Conservation (phyloP, 192 early-diverging fungal genomes). For the Backusella parvicylindrica region DNA sequence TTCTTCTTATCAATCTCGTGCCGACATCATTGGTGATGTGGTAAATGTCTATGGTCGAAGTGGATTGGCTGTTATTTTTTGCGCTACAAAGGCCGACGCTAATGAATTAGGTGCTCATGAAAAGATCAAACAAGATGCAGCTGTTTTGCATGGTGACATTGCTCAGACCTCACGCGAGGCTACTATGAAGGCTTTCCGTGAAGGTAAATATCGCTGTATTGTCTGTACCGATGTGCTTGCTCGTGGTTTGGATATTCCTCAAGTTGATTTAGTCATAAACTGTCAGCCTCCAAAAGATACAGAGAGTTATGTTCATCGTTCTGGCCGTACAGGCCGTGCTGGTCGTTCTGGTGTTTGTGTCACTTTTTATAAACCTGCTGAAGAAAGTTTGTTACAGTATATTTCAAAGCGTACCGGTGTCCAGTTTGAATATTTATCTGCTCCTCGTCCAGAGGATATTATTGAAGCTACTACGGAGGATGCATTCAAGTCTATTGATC, state of each 20-base stretch:
- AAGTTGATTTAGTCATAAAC: slow-evolving; percentile 97
- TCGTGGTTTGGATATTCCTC: slow-evolving; percentile 94
- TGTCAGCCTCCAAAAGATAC: slow-evolving; percentile 91
- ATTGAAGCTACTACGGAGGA: slow-evolving; percentile 76
- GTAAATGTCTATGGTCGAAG: slow-evolving; percentile 85
- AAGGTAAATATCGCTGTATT: slow-evolving; percentile 79
- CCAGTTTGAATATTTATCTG: slow-evolving; percentile 71
- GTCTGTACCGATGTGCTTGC: slow-evolving; percentile 94
- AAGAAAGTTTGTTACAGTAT: slow-evolving; percentile 76
- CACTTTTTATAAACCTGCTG: slow-evolving; percentile 88
- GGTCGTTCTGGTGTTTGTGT: slow-evolving; percentile 85
- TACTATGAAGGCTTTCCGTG: slow-evolving; percentile 81
- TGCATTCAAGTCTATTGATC: slow-evolving; percentile 65
- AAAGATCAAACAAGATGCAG: slow-evolving; percentile 70
- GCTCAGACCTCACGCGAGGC: slow-evolving; percentile 74
- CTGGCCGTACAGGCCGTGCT: slow-evolving; percentile 92
- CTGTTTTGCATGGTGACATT: slow-evolving; percentile 85
- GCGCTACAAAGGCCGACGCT: slow-evolving; percentile 89
- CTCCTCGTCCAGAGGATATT: slow-evolving; percentile 91
- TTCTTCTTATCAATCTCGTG: slow-evolving; percentile 84
- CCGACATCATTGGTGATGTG: slow-evolving; percentile 91
- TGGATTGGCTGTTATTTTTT: slow-evolving; percentile 89
- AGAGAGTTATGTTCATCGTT: slow-evolving; percentile 94
- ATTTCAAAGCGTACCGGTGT: slow-evolving; percentile 81
- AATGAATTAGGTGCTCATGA: slow-evolving; percentile 78